Base-by-base conservation (phyloP, 345 rosid species). In the Anacardium occidentale region DNA sequence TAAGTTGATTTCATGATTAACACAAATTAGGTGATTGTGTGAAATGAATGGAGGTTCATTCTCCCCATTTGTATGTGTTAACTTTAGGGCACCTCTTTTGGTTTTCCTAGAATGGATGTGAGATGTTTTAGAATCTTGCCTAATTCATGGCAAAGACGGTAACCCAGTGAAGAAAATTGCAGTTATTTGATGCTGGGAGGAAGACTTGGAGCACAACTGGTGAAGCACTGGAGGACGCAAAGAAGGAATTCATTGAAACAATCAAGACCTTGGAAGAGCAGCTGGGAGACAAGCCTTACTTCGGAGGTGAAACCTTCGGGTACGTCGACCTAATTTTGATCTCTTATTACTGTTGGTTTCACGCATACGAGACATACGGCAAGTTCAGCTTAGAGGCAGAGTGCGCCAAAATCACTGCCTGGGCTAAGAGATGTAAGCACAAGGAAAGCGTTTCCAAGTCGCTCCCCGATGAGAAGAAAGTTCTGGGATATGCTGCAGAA, bases 391-490 rank as follows among this genome's bases (percentile, higher is more conserved):
- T 75, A 0, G 82, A 76, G 53, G 55, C 62, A 0, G 77, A 78
- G 68, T 74, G 80, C 66, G 83, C 89, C 7, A 78, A 80, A 66
- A 10, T 83, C 24, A 47, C 74, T 5, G 80, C 72, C 5, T 80
- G 86, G 86, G 68, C 51, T 7, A 82, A 85, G 66, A 80, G 84
- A 72, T 82, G 86, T 78, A 14, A 78, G 81, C 72, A 80, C 37
- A 74, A 29, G 54, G 82, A 82, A 25, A 73, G 60, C 18, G 77
- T 82, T 5, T 57, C 83, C 62, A 74, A 79, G 25, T 29, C 66
- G 8, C 61, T 84, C 32, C 73, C 79, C 1, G 76, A 81, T 52
- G 74, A 74, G 10, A 77, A 72, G 52, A 72, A 77, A 68, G 64
- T 77, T 60, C 58, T 25, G 78, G 42, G 9, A 68, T 76, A 69